Evolutionary conservation across 2,329 filamentous ascomycete genomes (phyloP).

Genomic region (Pseudonectria buxi): DNA sequence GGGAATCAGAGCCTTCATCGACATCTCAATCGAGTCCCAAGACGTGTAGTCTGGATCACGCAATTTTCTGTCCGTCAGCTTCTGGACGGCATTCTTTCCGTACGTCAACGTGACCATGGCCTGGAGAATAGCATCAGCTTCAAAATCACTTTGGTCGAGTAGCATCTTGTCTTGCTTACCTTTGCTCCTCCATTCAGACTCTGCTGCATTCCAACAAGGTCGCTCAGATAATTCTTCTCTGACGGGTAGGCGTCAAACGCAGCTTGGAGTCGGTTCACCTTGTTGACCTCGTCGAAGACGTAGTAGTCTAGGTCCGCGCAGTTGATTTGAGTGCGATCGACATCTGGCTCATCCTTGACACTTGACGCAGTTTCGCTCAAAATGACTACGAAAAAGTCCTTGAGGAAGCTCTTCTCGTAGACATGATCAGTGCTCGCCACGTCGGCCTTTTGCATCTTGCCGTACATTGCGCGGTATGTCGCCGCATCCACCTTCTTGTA

Average conservation of each 20-base stretch:
- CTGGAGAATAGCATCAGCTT: neutral
- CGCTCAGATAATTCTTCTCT: neutral
- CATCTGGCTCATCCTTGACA: neutral
- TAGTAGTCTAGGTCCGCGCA: slow-evolving; percentile 6
- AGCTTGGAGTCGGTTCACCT: neutral
- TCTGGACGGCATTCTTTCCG: neutral
- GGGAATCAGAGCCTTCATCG: neutral
- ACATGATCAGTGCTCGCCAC: slow-evolving; percentile 6
- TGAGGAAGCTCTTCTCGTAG: slow-evolving; percentile 10
- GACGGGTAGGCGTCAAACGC: slow-evolving; percentile 4
- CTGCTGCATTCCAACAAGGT: slow-evolving; percentile 8
- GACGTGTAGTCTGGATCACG: neutral
- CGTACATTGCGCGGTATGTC: neutral
- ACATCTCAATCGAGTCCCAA: neutral
- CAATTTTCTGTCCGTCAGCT: neutral
- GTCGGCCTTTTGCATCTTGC: no score
- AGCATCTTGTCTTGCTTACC: no score
- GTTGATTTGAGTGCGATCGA: slow-evolving; percentile 1
- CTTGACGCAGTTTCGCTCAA: neutral
- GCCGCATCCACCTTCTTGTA: neutral
- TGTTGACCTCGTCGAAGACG: neutral
- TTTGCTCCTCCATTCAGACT: slow-evolving; percentile 4
- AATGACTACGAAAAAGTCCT: slow-evolving; percentile 4
- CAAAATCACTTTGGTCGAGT: neutral
- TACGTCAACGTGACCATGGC: no score